Evolutionary conservation across 257 asterid species (phyloP), one percentile per base, ranked within the genome.

Genomic region (Solanum peruvianum): DNA sequence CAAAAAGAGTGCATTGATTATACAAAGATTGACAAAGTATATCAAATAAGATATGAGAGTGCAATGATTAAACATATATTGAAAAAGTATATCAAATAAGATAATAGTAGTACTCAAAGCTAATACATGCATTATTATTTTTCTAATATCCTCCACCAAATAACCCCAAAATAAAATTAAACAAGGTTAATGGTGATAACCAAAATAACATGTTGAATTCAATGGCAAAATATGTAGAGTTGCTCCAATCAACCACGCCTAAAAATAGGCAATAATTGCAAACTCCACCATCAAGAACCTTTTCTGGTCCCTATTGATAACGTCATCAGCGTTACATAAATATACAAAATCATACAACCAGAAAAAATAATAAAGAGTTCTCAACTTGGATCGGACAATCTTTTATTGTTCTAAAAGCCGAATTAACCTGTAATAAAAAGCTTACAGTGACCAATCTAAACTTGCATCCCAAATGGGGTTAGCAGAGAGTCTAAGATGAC

Each of bases 271-370:
- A 27, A 42, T 80, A 47, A 15, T 16, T 27, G 67, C 67, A 80
- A 45, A 80, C 42, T 15, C 60, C 60, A 21, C 21, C 41, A 42
- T n/a, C 11, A 25, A 78, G 37, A 45, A 11, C 41, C 64, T 78
- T 76, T 42, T 13, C 39, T 77, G 62, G 83, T 25, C n/a, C 35
- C 83, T 77, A 25, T 25, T 78, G 66, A 78, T 47, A 47, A 80
- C 23, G 11, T 41, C 66, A 27, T 9, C 60, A 15, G 67, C 67
- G 11, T 18, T 18, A 16, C 10, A n/a, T 37, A 33, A 31, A 21
- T 76, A n/a, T 60, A 88, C 92, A 84, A 82, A 75, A 84, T 60
- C 81, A 75, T n/a, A 85, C 42, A 44, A 15, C 84, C 67, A 85
- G 67, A 60, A 71, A 62, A 72, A 18, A 23, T 23, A 37, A 60